Evolutionary conservation across 164 flowering plant species (phyloP).

Genomic region (Umbellularia californica): DNA sequence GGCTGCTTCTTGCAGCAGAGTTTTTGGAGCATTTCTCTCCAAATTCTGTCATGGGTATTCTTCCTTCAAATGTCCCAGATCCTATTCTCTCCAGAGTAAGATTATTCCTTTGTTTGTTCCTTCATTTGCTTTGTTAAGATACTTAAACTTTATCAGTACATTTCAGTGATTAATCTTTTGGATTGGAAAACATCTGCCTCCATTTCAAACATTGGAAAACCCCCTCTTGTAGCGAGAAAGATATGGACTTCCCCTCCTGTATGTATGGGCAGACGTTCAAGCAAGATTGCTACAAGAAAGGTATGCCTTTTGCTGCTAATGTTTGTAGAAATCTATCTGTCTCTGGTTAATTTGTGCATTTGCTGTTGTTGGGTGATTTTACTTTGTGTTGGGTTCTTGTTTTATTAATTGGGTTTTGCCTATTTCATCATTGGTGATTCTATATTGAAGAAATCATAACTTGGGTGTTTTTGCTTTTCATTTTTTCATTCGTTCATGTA

Average conservation of each 20-base stretch:
- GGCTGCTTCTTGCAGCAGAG: conserved; percentile 35
- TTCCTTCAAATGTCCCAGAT: conserved; percentile 25
- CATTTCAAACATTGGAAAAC: conserved; percentile 15
- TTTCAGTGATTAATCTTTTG: conserved; percentile 28
- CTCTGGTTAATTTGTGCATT: not conserved
- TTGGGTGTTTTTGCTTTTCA: too few relatives aligned
- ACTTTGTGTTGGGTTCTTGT: not conserved
- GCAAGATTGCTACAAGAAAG: conserved; percentile 95
- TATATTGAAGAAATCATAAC: not conserved
- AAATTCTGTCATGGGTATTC: conserved; percentile 48
- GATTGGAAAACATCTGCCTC: conserved; percentile 23
- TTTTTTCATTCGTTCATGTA: too few relatives aligned
- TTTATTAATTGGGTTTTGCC: not conserved
- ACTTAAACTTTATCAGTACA: conserved; percentile 6
- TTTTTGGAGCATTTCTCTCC: conserved; percentile 40
- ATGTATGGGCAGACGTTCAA: conserved; percentile 91
- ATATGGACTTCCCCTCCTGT: conserved; percentile 69
- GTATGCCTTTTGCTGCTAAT: conserved; percentile 23
- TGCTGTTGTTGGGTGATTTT: not conserved
- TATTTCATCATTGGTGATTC: not conserved
- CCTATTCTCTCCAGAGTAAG: conserved; percentile 22
- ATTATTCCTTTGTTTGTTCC: conserved; percentile 8
- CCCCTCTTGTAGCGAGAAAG: conserved; percentile 32
- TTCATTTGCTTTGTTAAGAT: not conserved
- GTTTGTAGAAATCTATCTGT: not conserved